Evolutionary conservation across 495 filamentous ascomycete genomes (phyloP).

Genomic region (Penicillium salamii): DNA sequence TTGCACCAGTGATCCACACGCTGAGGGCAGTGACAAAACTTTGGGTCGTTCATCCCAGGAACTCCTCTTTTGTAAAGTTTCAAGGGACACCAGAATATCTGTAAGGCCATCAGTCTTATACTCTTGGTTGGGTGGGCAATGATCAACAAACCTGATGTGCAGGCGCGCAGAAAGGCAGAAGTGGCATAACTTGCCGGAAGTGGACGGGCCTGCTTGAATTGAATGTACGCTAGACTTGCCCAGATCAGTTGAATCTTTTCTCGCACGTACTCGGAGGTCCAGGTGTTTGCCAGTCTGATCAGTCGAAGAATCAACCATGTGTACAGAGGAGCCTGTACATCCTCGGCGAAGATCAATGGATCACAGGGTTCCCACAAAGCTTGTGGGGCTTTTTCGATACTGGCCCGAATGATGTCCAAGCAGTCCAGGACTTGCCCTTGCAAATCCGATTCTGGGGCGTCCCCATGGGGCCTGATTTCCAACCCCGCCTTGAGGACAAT

Average conservation of each 20-base stretch:
- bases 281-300: conserved; percentile 28
- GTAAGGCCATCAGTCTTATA: conserved; percentile 4
- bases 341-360: conserved; percentile 39
- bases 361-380: conserved; percentile 55
- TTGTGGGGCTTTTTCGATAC: conserved; percentile 70
- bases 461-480: conserved; percentile 55
- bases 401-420: conserved; percentile 67
- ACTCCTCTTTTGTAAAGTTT: conserved; percentile 13
- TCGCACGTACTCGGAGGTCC: conserved; percentile 22
- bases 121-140: background rate
- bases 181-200: conserved; percentile 27
- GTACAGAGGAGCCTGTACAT: conserved; percentile 63
- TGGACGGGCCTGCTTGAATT: conserved; percentile 34
- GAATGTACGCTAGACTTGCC: conserved; percentile 30
- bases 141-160: conserved; percentile 33
- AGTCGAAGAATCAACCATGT: conserved; percentile 64
- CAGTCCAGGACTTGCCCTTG: conserved; percentile 62
- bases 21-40: conserved; percentile 24
- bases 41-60: conserved; percentile 1
- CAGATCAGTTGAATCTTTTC: conserved; percentile 32
- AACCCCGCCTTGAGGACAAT: conserved; percentile 81
- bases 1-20: conserved; percentile 26
- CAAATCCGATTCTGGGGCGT: conserved; percentile 50
- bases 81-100: conserved; percentile 41
- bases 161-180: conserved; percentile 33